Conservation (phyloP, 768 basidiomycete species). For the Mycena sanguinolenta region DNA sequence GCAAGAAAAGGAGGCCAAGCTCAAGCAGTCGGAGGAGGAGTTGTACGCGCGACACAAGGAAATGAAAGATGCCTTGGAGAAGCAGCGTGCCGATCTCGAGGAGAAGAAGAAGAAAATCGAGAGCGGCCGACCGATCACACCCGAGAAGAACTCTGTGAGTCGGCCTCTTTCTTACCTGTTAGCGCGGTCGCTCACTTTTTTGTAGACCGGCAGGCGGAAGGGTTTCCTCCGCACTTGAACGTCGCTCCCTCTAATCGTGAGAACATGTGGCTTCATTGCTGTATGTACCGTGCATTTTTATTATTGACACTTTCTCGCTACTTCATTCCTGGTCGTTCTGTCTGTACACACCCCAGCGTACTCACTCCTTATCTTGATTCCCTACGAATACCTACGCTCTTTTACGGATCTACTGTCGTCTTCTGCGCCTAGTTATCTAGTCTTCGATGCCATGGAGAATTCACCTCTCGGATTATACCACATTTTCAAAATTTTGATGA, state of each 20-base stretch:
- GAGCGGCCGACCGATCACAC: conserved; percentile 93
- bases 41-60: conserved; percentile 98
- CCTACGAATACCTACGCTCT: conserved; percentile 69
- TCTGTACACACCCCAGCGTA: conserved; percentile 51
- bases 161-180: conserved; percentile 20
- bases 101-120: conserved; percentile 98
- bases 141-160: conserved; percentile 87
- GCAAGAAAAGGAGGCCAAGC: conserved; percentile 98
- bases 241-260: conserved; percentile 39
- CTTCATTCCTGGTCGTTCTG: conserved; percentile 49
- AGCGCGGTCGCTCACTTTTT: conserved; percentile 37
- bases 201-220: conserved; percentile 76
- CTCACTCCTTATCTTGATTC: conserved; percentile 63
- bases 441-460: conserved; percentile 60
- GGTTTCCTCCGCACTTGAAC: conserved; percentile 79
- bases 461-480: conserved; percentile 53
- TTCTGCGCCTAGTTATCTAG: conserved; percentile 61
- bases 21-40: conserved; percentile 99
- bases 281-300: conserved; percentile 46
- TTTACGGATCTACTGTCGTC: conserved; percentile 69
- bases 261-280: conserved; percentile 48
- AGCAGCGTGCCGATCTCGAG: conserved; percentile 94
- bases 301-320: conserved; percentile 47
- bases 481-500: neutral
- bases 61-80: conserved; percentile 99